A percentile compares a stretch with the other conserved stretches of the same genome.
These are phyloP conservation scores for Aspergillus fischeri DNA, from an alignment of 2,329 filamentous ascomycete genomes.

Conservation along the genomic window DNA sequence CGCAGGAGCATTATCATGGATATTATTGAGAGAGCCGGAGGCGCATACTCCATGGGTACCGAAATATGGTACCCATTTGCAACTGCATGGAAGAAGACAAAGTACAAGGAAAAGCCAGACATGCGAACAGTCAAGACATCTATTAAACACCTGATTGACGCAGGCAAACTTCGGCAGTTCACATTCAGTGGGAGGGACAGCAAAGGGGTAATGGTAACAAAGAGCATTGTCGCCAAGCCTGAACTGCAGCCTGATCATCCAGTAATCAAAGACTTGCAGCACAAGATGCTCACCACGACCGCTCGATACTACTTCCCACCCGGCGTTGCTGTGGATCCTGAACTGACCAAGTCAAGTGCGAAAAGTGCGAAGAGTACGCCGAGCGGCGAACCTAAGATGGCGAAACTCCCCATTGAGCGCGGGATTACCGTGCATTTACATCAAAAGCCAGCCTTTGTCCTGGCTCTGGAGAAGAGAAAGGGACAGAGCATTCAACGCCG, in stretches of 20 bases:
- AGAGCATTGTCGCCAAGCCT: slow-evolving; percentile 47
- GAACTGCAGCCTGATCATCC: slow-evolving; percentile 43
- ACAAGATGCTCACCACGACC: slow-evolving; percentile 46
- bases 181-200: slow-evolving; percentile 49
- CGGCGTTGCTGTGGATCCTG: slow-evolving; percentile 36
- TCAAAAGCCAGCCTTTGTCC: slow-evolving; percentile 31
- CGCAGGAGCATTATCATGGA: slow-evolving; percentile 52
- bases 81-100: slow-evolving; percentile 48
- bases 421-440: slow-evolving; percentile 35
- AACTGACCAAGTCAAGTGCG: slow-evolving; percentile 26
- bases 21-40: slow-evolving; percentile 51
- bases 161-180: slow-evolving; percentile 50
- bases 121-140: slow-evolving; percentile 49
- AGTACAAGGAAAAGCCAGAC: slow-evolving; percentile 46
- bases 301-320: slow-evolving; percentile 44
- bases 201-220: slow-evolving; percentile 47
- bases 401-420: slow-evolving; percentile 28
- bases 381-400: slow-evolving; percentile 6
- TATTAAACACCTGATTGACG: slow-evolving; percentile 48
- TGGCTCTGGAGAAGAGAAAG: slow-evolving; percentile 25
- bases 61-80: slow-evolving; percentile 55
- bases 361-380: slow-evolving; percentile 7
- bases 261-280: slow-evolving; percentile 46
- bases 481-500: slow-evolving; percentile 22
- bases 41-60: slow-evolving; percentile 52